phyloP scores from a whole-genome alignment of 306 rosid genomes.

The Lupinus albus region DNA sequence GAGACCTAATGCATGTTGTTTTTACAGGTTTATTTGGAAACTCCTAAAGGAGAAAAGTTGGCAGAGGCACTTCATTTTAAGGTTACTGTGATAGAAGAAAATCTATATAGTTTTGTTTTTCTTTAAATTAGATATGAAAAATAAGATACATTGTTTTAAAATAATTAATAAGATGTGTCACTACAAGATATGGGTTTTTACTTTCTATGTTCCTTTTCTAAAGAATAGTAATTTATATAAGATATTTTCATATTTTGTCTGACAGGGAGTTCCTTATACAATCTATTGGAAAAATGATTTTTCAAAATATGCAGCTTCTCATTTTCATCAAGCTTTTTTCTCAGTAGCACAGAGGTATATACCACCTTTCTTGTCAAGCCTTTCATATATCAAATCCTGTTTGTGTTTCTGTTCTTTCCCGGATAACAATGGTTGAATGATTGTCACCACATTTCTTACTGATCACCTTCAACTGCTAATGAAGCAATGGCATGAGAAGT shows the following conservation, averaged over 20 bases:
- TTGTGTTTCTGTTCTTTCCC: slow-evolving; percentile 14
- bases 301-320: slow-evolving; percentile 51
- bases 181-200: slow-evolving; percentile 10
- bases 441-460: slow-evolving; percentile 15
- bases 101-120: neutral
- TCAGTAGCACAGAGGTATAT: slow-evolving; percentile 56
- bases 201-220: slow-evolving; percentile 21
- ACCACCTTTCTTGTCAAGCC: slow-evolving; percentile 21
- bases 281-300: slow-evolving; percentile 56
- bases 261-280: slow-evolving; percentile 59
- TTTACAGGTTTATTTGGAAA: slow-evolving; percentile 58
- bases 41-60: slow-evolving; percentile 54
- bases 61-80: slow-evolving; percentile 56
- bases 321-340: slow-evolving; percentile 55
- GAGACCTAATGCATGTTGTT: slow-evolving; percentile 12
- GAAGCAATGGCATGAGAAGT: slow-evolving; percentile 26
- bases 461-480: neutral
- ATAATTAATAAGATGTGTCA: slow-evolving; percentile 24
- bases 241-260: slow-evolving; percentile 35
- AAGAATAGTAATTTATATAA: slow-evolving; percentile 13
- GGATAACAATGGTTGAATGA: slow-evolving; percentile 17
- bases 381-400: too few species aligned
- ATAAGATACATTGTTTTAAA: slow-evolving; percentile 27
- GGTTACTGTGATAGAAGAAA: slow-evolving; percentile 41
- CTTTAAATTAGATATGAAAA: slow-evolving; percentile 26